Conservation (phyloP, 768 basidiomycete genomes). For the Mycena rosella region DNA sequence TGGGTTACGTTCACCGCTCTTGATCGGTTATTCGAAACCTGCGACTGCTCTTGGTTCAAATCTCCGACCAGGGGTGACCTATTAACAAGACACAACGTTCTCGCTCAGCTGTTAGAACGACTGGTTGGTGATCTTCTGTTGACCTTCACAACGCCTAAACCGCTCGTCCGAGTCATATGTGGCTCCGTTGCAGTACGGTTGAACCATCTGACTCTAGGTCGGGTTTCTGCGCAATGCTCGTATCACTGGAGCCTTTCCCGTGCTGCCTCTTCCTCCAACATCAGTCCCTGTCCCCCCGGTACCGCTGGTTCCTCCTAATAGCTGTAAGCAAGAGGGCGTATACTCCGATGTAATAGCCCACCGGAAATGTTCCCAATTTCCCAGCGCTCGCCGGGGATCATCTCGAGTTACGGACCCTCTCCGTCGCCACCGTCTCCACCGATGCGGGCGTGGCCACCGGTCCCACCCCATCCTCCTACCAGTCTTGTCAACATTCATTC, state of each 20-base stretch:
- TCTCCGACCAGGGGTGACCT: too few relatives aligned
- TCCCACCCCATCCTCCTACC: not conserved
- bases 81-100: too few relatives aligned
- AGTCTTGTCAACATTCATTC: not conserved
- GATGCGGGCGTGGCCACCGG: not conserved
- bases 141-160: too few relatives aligned
- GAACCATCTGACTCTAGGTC: too few relatives aligned
- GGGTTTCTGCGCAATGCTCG: conserved; percentile 38
- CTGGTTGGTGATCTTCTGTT: too few relatives aligned
- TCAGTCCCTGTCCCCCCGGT: not conserved
- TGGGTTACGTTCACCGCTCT: too few relatives aligned
- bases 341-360: not conserved
- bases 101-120: too few relatives aligned
- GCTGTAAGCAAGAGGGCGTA: not conserved
- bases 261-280: conserved; percentile 19
- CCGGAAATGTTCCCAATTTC: not conserved
- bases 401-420: not conserved
- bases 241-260: conserved; percentile 40
- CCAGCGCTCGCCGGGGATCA: not conserved
- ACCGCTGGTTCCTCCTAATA: not conserved
- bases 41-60: too few relatives aligned
- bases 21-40: too few relatives aligned
- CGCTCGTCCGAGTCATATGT: too few relatives aligned
- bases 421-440: not conserved
- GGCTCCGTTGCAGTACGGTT: too few relatives aligned